Evolutionary conservation across 495 filamentous ascomycete genomes (phyloP).

Genomic region (Aspergillus steynii): DNA sequence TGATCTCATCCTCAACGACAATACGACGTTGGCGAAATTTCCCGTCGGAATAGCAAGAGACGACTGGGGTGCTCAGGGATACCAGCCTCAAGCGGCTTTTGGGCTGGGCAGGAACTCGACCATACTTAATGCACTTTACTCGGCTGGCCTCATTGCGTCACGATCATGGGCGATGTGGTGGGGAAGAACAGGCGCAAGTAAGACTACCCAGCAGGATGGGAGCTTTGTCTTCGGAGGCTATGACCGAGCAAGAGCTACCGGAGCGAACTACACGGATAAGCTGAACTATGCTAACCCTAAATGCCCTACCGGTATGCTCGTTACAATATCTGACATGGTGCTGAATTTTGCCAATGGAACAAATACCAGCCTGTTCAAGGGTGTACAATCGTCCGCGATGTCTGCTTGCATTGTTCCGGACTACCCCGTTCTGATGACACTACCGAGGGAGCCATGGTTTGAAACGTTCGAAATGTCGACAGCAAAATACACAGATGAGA

Average conservation of each 20-base stretch:
- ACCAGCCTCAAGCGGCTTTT: constrained; percentile 7
- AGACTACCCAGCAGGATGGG: constrained; percentile 2
- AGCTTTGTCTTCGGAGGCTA: constrained; percentile 7
- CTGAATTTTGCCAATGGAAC: constrained; percentile 8
- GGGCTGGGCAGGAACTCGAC: constrained; percentile 1
- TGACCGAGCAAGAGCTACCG: neutral
- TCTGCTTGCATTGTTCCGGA: constrained; percentile 6
- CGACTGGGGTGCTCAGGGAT: constrained; percentile 8
- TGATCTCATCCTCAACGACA: neutral
- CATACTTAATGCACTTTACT: constrained; percentile 5
- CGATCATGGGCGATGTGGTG: constrained; percentile 8
- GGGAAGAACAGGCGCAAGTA: neutral
- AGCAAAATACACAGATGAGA: neutral
- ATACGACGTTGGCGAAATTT: constrained; percentile 2
- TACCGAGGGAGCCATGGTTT: constrained; percentile 4
- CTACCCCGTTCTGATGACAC: constrained; percentile 5
- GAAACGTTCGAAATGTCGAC: neutral
- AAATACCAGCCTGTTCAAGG: constrained; percentile 3
- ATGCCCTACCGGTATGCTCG: constrained; percentile 7
- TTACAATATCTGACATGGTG: constrained; percentile 2
- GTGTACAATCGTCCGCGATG: constrained; percentile 3
- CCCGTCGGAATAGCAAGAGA: constrained; percentile 3
- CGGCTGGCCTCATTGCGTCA: constrained; percentile 4
- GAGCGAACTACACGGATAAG: constrained; percentile 1
- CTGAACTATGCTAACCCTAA: constrained; percentile 1